These are phyloP conservation scores for Sarocladium brachiariae DNA, from an alignment of 2,329 filamentous ascomycete genomes.

Conservation along the genomic window DNA sequence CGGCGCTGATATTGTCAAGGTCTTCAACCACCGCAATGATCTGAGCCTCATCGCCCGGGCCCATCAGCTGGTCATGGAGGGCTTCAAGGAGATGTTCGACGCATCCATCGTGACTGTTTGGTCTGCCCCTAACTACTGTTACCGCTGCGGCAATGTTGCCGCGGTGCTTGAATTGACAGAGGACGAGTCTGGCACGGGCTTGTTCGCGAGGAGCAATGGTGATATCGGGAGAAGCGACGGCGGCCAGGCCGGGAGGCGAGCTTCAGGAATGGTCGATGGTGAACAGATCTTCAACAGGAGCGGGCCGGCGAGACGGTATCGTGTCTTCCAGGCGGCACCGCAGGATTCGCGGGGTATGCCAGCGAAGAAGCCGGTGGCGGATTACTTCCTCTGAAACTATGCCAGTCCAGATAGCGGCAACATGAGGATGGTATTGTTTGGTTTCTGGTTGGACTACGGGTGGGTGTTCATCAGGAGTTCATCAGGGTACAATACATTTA, in stretches of 20 bases:
- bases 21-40: conserved; percentile 98
- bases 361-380: conserved; percentile 94
- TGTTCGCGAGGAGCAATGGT: conserved; percentile 65
- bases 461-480: background rate
- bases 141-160: conserved; percentile 91
- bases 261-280: conserved; percentile 41
- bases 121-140: conserved; percentile 96
- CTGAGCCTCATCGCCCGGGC: conserved; percentile 91
- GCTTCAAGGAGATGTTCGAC: conserved; percentile 99
- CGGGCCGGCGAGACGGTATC: conserved; percentile 82
- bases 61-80: conserved; percentile 98
- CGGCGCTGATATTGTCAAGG: conserved; percentile 94
- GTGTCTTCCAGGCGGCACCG: conserved; percentile 93
- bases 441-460: background rate
- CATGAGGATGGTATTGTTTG: background rate
- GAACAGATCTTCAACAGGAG: conserved; percentile 34
- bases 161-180: conserved; percentile 90
- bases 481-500: too few relatives aligned
- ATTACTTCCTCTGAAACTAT: conserved; percentile 94
- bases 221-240: conserved; percentile 55
- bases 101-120: conserved; percentile 96
- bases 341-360: conserved; percentile 97
- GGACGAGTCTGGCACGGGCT: conserved; percentile 67
- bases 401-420: too few relatives aligned
- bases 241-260: conserved; percentile 31